Base-by-base conservation (phyloP, 129 eudicot species). In the Flaveria sonorensis region DNA sequence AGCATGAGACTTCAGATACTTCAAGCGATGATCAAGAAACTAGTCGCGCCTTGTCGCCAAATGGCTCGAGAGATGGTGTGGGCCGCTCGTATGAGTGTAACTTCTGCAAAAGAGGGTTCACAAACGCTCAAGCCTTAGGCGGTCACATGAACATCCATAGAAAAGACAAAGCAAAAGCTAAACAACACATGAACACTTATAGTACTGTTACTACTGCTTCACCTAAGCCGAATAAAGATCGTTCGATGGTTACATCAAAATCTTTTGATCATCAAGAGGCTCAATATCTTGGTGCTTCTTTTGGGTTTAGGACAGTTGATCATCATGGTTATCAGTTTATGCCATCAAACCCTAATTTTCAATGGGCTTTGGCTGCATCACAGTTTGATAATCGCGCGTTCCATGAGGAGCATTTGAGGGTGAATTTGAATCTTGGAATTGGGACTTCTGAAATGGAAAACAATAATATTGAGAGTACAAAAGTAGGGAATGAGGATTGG, bases 131-230 rank as follows among this genome's bases (percentile, higher is more conserved):
- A 79, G 97, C 97, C 14, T 76, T 91, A 18, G 97, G 97, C 16
- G 97, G 97, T n/a, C 93, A 91, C 74, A 91, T 90, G 92, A 90
- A 90, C 36, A 88, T 90, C 23, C 96, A 90, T 61, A 80, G 96
- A 74, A 88, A 86, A 82, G 92, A 88, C 47, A 86, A 86, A 47
- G 90, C 89, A 75, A 90, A 86, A 77, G 86, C 84, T 39, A 90
- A 86, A 71, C 74, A 74, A 39, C 78, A 75, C 47, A 60, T 72
- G 40, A 60, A 43, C 1, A n/a, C 15, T 4, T 39, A 62, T 71
- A 79, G 53, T 56, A 56, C 26, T 52, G 21, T 4, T n/a, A 68
- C 61, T 56, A 15, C 68, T 16, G 11, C 56, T 71, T 74, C 80
- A 23, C 3, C 68, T 30, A 81, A 83, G 64, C 55, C 82, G 4